Evolutionary conservation across 2,329 filamentous ascomycete species (phyloP).

Genomic region (Byssothecium circinans): DNA sequence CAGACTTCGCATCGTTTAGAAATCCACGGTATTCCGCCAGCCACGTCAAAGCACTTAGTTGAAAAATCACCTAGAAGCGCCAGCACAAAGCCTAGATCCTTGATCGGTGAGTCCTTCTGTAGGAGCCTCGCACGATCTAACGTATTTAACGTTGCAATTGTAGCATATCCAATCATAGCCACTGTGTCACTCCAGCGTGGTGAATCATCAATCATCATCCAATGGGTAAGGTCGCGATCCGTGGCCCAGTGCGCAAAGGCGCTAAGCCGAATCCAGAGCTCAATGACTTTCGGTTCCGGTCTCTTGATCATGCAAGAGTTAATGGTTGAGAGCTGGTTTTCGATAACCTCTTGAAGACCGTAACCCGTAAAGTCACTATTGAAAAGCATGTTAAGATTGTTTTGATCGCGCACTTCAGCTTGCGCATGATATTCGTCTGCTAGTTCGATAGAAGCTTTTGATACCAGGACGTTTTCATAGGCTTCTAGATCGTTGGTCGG

Average conservation of each 20-base stretch:
- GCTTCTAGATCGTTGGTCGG: neutral
- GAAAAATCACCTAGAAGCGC: conserved; percentile 10
- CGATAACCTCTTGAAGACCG: conserved; percentile 7
- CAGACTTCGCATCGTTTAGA: conserved; percentile 1
- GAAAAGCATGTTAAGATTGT: conserved; percentile 11
- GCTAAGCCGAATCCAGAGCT: conserved; percentile 11
- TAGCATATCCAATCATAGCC: conserved; percentile 11
- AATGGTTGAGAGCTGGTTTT: conserved; percentile 1
- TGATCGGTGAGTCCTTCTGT: conserved; percentile 9
- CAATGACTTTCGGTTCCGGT: conserved; percentile 3
- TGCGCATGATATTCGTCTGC: neutral
- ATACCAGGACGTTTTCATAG: neutral
- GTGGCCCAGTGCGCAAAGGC: conserved; percentile 11
- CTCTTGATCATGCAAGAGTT: conserved; percentile 8
- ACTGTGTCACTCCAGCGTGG: conserved; percentile 4
- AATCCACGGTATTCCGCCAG: conserved; percentile 4
- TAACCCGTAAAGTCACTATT: conserved; percentile 12
- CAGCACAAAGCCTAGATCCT: conserved; percentile 13
- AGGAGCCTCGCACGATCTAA: conserved; percentile 13
- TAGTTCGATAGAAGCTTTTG: conserved; percentile 1
- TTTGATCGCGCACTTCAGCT: conserved; percentile 6
- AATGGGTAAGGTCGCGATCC: conserved; percentile 7
- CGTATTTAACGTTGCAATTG: conserved; percentile 12
- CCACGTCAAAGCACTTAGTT: conserved; percentile 5
- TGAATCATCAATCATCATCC: conserved; percentile 11